Conservation (phyloP, 2,329 filamentous ascomycete species). For the Fusarium drepaniforme region DNA sequence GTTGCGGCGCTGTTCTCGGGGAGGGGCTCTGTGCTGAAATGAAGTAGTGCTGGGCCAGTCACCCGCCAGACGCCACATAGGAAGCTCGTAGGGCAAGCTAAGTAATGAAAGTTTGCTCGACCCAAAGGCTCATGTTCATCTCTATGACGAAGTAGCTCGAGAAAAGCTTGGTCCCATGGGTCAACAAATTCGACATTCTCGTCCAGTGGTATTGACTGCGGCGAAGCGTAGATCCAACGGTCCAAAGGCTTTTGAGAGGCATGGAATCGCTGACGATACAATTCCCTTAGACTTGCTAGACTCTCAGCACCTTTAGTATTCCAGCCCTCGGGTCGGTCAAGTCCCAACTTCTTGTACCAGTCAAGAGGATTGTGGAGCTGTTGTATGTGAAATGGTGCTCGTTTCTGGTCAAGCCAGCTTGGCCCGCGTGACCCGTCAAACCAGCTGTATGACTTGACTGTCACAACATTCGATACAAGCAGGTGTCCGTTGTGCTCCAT, state of each 20-base stretch:
- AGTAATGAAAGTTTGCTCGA: conserved; percentile 5
- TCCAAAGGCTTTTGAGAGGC: neutral
- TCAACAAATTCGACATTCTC: neutral
- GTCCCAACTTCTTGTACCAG: neutral
- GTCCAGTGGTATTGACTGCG: neutral
- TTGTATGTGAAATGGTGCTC: conserved; percentile 4
- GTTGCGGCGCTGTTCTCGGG: neutral
- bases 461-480: neutral
- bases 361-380: conserved; percentile 11
- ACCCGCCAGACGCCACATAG: neutral
- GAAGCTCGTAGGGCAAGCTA: conserved; percentile 1
- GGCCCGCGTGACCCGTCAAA: neutral
- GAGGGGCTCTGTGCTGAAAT: neutral
- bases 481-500: neutral
- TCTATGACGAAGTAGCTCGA: neutral
- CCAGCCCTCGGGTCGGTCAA: neutral
- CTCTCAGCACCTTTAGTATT: neutral
- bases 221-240: neutral
- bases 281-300: neutral
- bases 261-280: neutral
- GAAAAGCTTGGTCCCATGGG: conserved; percentile 1
- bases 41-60: conserved; percentile 2
- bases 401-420: neutral
- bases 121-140: neutral
- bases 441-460: neutral